Percentiles rank a stretch among this genome's conserved stretches.
phyloP scores from a whole-genome alignment of 2,329 filamentous ascomycete genomes.

The Ophiostoma ips region DNA sequence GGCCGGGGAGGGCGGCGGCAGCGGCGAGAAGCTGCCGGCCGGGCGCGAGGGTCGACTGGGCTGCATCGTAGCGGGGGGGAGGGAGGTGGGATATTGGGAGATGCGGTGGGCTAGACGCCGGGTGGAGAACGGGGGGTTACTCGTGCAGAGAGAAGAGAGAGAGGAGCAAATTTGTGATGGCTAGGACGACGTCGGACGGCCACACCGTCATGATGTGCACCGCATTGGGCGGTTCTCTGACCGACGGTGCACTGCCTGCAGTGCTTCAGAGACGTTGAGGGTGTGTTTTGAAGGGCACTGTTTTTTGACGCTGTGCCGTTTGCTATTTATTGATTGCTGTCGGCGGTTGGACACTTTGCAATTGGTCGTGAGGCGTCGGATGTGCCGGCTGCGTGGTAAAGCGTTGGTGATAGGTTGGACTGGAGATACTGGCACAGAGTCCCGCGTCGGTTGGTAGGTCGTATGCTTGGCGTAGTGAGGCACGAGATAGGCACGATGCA shows the following conservation, averaged over 20 bases:
- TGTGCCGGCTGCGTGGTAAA: too few species aligned
- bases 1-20: conserved; percentile 21
- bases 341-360: too few species aligned
- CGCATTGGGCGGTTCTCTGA: conserved; percentile 2
- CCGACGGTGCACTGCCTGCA: neutral
- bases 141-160: conserved; percentile 14
- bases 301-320: too few species aligned
- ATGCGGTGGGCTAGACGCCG: too few species aligned
- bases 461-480: neutral
- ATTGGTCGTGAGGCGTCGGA: too few species aligned
- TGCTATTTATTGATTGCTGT: too few species aligned
- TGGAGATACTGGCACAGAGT: too few species aligned
- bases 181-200: neutral
- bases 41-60: conserved; percentile 31
- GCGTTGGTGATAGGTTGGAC: too few species aligned
- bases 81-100: too few species aligned
- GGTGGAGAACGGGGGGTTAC: too few species aligned
- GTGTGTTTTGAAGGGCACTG: too few species aligned
- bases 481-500: neutral
- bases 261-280: neutral
- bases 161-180: neutral
- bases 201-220: conserved; percentile 29
- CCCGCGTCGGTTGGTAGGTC: too few species aligned
- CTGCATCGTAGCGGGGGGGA: conserved; percentile 33
- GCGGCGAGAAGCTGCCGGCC: conserved; percentile 43